Evolutionary conservation across 2,329 filamentous ascomycete genomes (phyloP), one percentile per base, ranked within the genome.

Genomic region (Hypoxylon sp.): DNA sequence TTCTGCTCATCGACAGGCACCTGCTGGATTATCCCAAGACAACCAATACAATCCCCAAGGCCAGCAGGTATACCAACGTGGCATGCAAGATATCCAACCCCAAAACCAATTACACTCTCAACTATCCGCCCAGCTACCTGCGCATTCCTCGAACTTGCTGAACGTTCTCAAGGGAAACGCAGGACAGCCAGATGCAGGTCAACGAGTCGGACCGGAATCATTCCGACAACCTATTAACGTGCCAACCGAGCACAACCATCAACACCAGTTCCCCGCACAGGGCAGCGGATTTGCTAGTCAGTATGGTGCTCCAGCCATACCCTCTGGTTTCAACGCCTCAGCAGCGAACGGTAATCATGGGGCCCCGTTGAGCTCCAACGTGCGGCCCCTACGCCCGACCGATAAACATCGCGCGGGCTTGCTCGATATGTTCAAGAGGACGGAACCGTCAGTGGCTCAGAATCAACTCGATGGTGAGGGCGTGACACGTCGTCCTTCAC

Each of bases 361-460:
- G 7, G 55, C 56, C 1, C 61, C 68, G 44, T 63, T 65, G n/a
- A 40, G 60, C 18, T 64, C 65, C 7, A 53, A 33, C 32, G 46
- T 46, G 26, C 71, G 60, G 7, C 63, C 64, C 18, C 16, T 49
- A 5, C 64, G 51, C 4, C 72, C 72, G 8, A 74, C 78, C 26
- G 78, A 80, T 48, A 73, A 75, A 33, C 84, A 87, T 66, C 82
- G 83, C 20, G 82, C 80, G 16, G 78, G 82, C 6, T 76, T 87
- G 18, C 76, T 87, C 12, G 82, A 79, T 20, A 85, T 87, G 78
- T 87, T 88, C 75, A 86, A 85, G 64, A 81, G 81, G 66, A 68
- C 75, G 9, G 74, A 74, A 26, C 61, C 75, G 2, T 62, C 69
- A 2, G 70, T 74, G 14, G 70, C 75, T 3, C 68, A 67, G 62